phyloP scores from a whole-genome alignment of 192 early-diverging fungal species.

The Coemansia sp. region DNA sequence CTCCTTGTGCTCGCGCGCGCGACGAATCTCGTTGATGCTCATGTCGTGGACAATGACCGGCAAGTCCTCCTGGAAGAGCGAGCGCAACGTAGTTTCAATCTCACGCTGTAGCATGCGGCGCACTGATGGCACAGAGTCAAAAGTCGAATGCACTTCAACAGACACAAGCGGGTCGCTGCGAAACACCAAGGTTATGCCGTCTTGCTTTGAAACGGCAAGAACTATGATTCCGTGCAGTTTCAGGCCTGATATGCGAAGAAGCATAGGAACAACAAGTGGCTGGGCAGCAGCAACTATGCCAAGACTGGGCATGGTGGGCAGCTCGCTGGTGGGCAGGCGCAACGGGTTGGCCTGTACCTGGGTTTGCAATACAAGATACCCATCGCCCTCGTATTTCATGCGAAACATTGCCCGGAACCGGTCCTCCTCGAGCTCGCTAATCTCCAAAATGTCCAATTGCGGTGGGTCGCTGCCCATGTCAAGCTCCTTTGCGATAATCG shows the following conservation, averaged over 20 bases:
- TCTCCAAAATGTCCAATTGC: slow-evolving; percentile 95
- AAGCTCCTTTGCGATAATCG: slow-evolving; percentile 88
- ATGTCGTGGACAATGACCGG: slow-evolving; percentile 91
- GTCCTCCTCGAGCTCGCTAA: slow-evolving; percentile 91
- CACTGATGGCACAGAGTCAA: slow-evolving; percentile 88
- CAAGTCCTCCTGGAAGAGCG: slow-evolving; percentile 90
- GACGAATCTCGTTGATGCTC: slow-evolving; percentile 53
- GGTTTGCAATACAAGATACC: slow-evolving; percentile 84
- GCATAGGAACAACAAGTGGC: slow-evolving; percentile 95
- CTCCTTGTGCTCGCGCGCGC: slow-evolving; percentile 32
- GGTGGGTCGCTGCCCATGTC: slow-evolving; percentile 94
- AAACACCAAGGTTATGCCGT: slow-evolving; percentile 94
- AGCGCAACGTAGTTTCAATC: slow-evolving; percentile 84
- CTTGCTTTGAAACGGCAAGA: slow-evolving; percentile 87
- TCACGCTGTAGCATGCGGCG: slow-evolving; percentile 81
- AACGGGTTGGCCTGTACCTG: slow-evolving; percentile 74
- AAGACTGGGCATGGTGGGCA: slow-evolving; percentile 59
- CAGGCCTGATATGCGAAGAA: slow-evolving; percentile 83
- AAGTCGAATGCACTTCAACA: slow-evolving; percentile 93
- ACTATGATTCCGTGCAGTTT: slow-evolving; percentile 88
- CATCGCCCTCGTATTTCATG: slow-evolving; percentile 89
- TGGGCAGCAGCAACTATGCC: slow-evolving; percentile 83
- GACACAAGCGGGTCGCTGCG: slow-evolving; percentile 95
- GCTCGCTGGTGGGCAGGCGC: slow-evolving; percentile 50
- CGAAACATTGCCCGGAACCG: slow-evolving; percentile 95